Percentiles rank a stretch among this genome's conserved stretches.
Conservation (phyloP, 345 rosid genomes). For the Euphorbia lathyris region DNA sequence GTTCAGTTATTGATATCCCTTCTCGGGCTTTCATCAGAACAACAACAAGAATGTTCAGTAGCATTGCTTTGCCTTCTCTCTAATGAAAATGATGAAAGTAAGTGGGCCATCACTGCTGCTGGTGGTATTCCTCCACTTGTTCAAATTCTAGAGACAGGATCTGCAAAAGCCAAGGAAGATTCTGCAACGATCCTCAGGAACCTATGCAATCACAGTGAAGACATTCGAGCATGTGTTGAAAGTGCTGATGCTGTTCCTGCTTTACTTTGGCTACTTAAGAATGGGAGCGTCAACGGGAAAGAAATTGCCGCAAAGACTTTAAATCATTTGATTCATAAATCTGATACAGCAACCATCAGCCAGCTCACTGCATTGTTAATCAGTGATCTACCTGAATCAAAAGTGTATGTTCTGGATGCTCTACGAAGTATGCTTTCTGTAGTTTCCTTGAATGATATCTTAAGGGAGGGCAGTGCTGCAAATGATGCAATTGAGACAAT, state of each 20-base stretch:
- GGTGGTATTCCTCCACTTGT: constrained; percentile 99
- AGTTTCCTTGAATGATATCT: constrained; percentile 68
- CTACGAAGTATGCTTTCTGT: constrained; percentile 93
- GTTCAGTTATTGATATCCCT: constrained; percentile 95
- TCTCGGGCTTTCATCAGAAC: constrained; percentile 98
- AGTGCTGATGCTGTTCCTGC: constrained; percentile 99
- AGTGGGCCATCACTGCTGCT: constrained; percentile 99
- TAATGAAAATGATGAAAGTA: constrained; percentile 96
- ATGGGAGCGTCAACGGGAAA: constrained; percentile 95
- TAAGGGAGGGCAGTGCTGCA: constrained; percentile 96
- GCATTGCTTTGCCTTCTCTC: constrained; percentile 93
- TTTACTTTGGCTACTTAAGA: constrained; percentile 90
- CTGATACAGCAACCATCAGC: constrained; percentile 94
- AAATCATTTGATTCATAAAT: constrained; percentile 93
- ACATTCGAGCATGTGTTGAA: constrained; percentile 98
- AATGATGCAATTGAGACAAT: constrained; percentile 98
- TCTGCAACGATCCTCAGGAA: constrained; percentile 95
- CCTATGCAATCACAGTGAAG: constrained; percentile 99
- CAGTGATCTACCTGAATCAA: constrained; percentile 97
- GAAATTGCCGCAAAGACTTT: constrained; percentile 98
- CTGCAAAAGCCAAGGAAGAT: constrained; percentile 98
- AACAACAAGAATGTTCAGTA: constrained; percentile 99
- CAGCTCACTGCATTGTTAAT: constrained; percentile 94
- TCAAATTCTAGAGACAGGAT: constrained; percentile 95
- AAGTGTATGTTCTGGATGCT: constrained; percentile 90